Conservation (phyloP, 192 early-diverging fungal genomes). For the Coemansia sp. region DNA sequence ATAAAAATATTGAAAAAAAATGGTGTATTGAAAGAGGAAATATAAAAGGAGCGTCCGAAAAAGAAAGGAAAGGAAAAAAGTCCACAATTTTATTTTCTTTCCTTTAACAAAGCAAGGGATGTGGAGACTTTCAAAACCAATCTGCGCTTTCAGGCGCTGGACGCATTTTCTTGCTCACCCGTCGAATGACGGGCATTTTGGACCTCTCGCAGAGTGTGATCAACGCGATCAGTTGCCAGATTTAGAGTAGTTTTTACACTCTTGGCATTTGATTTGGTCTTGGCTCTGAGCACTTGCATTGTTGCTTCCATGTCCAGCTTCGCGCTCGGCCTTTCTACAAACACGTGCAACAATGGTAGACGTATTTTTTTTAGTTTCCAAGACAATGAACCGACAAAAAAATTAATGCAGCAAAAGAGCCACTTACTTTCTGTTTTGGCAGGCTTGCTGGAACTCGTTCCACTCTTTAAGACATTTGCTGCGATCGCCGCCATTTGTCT, state of each 20-base stretch:
- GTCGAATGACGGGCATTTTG: constrained; percentile 12
- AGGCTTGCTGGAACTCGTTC: constrained; percentile 61
- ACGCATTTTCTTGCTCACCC: not conserved
- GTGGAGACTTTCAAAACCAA: not conserved
- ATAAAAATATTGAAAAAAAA: not conserved
- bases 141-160: not conserved
- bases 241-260: not conserved
- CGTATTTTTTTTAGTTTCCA: not conserved
- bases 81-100: not conserved
- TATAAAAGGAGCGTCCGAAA: not conserved
- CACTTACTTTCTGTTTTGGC: constrained; percentile 53
- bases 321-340: constrained; percentile 2
- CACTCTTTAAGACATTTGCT: constrained; percentile 64
- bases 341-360: not conserved
- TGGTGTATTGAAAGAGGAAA: not conserved
- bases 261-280: not conserved
- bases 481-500: constrained; percentile 59
- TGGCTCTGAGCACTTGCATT: not conserved
- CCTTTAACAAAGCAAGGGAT: not conserved
- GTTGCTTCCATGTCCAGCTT: not conserved
- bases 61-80: not conserved
- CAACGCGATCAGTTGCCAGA: not conserved
- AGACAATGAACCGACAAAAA: too few relatives aligned
- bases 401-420: not conserved
- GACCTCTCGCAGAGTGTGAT: constrained; percentile 8